phyloP scores from a whole-genome alignment of 2,329 filamentous ascomycete species.

The Xylariaceae sp. region DNA sequence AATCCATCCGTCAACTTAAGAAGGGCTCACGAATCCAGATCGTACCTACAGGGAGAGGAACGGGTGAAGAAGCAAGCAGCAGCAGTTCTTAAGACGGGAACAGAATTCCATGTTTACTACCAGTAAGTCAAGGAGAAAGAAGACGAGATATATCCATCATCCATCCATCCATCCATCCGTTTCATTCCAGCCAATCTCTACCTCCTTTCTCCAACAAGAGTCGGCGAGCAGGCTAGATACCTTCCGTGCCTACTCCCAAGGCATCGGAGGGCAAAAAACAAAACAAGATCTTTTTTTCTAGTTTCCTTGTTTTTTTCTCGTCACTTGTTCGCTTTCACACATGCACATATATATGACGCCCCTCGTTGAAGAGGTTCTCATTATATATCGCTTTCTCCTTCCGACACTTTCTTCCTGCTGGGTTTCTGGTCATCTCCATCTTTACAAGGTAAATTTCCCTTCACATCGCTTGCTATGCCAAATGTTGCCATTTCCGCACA shows the following conservation, averaged over 20 bases:
- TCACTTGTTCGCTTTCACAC: too few relatives aligned
- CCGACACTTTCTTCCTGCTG: background rate
- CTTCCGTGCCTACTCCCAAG: too few relatives aligned
- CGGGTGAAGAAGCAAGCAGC: too few relatives aligned
- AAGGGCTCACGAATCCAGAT: too few relatives aligned
- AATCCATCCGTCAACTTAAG: too few relatives aligned
- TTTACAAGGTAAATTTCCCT: constrained; percentile 2
- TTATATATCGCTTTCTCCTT: background rate
- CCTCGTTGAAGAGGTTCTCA: too few relatives aligned
- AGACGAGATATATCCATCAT: constrained; percentile 23
- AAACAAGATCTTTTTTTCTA: too few relatives aligned
- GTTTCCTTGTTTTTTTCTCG: too few relatives aligned
- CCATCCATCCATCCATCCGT: constrained; percentile 13
- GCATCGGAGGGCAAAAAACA: too few relatives aligned
- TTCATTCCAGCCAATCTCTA: background rate
- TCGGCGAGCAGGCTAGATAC: too few relatives aligned
- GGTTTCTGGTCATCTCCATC: background rate
- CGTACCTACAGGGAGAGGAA: too few relatives aligned
- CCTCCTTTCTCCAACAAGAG: constrained; percentile 1
- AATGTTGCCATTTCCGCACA: background rate
- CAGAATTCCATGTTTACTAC: constrained; percentile 18
- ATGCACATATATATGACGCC: too few relatives aligned
- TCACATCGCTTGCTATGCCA: constrained; percentile 5
- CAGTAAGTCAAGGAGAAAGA: constrained; percentile 10
- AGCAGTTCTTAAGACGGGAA: background rate